Percentiles rank a stretch among this genome's conserved stretches.
Conservation (phyloP, 257 asterid species). For the Ligustrum vulgare region DNA sequence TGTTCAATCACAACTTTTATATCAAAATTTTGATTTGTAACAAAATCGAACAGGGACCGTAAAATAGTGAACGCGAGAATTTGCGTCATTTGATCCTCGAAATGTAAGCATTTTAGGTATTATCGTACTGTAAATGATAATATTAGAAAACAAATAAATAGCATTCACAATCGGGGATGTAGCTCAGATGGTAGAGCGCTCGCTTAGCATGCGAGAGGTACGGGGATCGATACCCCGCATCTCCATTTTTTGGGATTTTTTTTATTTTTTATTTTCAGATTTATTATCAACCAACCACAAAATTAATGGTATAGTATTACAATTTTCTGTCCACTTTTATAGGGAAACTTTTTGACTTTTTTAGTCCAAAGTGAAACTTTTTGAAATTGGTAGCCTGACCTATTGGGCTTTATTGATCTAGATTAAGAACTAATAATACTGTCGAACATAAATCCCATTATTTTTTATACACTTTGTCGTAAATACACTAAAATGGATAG, state of each 20-base stretch:
- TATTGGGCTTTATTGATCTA: background rate
- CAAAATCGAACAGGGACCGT: no score
- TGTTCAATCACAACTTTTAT: no score
- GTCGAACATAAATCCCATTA: no score
- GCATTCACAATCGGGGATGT: conserved; percentile 38
- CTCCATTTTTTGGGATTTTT: conserved; percentile 25
- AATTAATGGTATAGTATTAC: background rate
- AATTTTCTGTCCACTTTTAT: background rate
- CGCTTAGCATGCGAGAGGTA: conserved; percentile 56
- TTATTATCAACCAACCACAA: background rate
- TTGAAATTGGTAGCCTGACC: background rate
- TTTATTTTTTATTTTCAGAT: no score
- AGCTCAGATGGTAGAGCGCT: conserved; percentile 69
- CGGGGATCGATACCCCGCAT: conserved; percentile 57
- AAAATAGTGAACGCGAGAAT: background rate
- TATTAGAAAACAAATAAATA: no score
- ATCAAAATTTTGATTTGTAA: no score
- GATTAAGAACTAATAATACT: no score
- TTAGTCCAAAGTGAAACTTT: background rate
- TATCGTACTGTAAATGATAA: no score
- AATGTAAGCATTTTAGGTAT: no score
- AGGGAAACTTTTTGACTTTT: background rate
- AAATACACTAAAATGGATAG: no score
- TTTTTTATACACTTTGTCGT: no score
- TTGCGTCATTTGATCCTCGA: background rate